Percentiles rank a stretch among this genome's conserved stretches.
Conservation (phyloP, 768 basidiomycete species). For the Xerocomellus chrysenteron region DNA sequence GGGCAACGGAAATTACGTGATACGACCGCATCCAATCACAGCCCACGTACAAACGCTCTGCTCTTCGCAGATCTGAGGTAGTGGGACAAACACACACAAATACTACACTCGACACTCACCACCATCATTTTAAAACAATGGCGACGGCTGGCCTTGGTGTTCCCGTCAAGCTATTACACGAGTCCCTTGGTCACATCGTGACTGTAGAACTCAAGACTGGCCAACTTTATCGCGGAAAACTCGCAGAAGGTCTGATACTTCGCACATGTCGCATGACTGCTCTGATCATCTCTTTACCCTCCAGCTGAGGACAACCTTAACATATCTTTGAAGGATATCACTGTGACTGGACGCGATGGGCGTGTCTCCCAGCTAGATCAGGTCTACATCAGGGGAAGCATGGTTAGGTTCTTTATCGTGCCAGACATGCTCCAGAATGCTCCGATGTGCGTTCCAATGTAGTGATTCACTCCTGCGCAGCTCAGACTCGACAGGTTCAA, state of each 20-base stretch:
- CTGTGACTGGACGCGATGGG: constrained; percentile 96
- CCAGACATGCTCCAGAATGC: constrained; percentile 99
- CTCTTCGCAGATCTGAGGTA: background rate
- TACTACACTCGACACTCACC: constrained; percentile 6
- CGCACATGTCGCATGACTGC: constrained; percentile 6
- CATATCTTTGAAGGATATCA: constrained; percentile 94
- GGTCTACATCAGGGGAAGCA: constrained; percentile 97
- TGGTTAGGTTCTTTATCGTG: constrained; percentile 98
- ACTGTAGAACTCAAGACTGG: constrained; percentile 99
- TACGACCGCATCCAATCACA: too few species aligned
- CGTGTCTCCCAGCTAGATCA: constrained; percentile 98
- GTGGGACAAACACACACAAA: constrained; percentile 22
- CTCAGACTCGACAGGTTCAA: constrained; percentile 76
- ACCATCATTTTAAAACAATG: constrained; percentile 23
- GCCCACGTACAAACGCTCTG: background rate
- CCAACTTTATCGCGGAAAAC: constrained; percentile 94
- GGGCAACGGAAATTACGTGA: too few species aligned
- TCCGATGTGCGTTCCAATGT: constrained; percentile 73
- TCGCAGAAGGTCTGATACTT: constrained; percentile 74
- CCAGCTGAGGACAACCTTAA: constrained; percentile 98
- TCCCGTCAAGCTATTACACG: constrained; percentile 94
- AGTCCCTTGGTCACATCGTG: constrained; percentile 93
- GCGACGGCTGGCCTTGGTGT: constrained; percentile 75
- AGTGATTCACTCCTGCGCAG: constrained; percentile 1
- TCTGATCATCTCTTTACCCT: constrained; percentile 18